Evolutionary conservation across 2,329 filamentous ascomycete genomes (phyloP), one percentile per base, ranked within the genome.

Genomic region (Camptophora hylomeconis): DNA sequence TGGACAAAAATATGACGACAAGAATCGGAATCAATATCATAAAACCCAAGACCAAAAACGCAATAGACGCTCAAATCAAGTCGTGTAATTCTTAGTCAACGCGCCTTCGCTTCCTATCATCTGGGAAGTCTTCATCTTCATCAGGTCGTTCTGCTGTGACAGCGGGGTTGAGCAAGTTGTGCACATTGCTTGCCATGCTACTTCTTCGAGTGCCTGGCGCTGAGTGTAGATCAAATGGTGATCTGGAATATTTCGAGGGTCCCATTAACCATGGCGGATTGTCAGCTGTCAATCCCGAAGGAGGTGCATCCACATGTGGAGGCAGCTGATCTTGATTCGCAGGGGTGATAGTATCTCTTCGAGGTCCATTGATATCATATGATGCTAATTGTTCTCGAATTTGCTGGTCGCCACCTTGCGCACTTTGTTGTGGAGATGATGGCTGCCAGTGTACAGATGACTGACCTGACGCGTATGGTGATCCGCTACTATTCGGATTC

Each of bases 171-270:
- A 80, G 59, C 14, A 80, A 51, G 5, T 67, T 72, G 47, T 76
- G 72, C 13, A 76, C 69, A 41, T 75, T 79, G 41, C 73, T 77
- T 5, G 75, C 75, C 75, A 80, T 79, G 45, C 74, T 79, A 15
- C 71, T 74, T 36, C 75, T 62, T 31, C 75, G 57, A 5, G 74
- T 79, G n/a, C 71, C 70, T 3, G 75, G 72, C 1, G 62, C 67
- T 3, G 64, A 60, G 20, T 60, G 65, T 31, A 24, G 43, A 32
- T 34, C 43, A 20, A 38, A 38, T 20, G 24, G 42, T 5, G 37
- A 30, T 7, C 40, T 34, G 9, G 40, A 40, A 21, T 43, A 45
- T 32, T 38, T 43, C 26, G 28, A 32, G 7, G 29, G 32, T 19
- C 37, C 40, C 13, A 36, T 19, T 4, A 31, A 26, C 38, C 40